Conservation (phyloP, 805 yeast genomes). For the Ogataea minuta region DNA sequence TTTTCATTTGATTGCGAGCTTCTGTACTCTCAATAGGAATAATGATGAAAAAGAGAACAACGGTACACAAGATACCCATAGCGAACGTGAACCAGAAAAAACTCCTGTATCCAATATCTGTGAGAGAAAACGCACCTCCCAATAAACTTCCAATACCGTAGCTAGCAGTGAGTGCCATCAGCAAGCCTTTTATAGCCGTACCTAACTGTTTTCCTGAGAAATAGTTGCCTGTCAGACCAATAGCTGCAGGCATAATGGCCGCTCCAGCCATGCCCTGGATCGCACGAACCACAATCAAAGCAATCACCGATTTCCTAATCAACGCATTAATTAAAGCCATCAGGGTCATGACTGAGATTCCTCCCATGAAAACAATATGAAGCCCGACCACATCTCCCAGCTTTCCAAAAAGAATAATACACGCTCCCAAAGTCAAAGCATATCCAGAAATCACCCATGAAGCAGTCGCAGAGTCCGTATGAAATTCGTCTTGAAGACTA, state of each 20-base stretch:
- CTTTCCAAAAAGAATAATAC: conserved; percentile 43
- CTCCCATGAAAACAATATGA: conserved; percentile 3
- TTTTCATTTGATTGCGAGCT: conserved; percentile 23
- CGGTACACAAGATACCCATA: conserved; percentile 15
- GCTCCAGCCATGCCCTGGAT: conserved; percentile 46
- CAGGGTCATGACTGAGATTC: conserved; percentile 15
- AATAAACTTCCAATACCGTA: conserved; percentile 39
- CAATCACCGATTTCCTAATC: conserved; percentile 35
- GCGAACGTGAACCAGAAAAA: conserved; percentile 40
- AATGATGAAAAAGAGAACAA: conserved; percentile 24
- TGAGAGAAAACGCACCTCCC: conserved; percentile 44
- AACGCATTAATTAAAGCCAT: conserved; percentile 37
- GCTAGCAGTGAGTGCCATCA: conserved; percentile 28
- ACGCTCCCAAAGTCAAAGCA: conserved; percentile 44
- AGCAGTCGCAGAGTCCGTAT: conserved; percentile 35
- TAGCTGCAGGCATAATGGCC: conserved; percentile 36
- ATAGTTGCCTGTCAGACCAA: conserved; percentile 26
- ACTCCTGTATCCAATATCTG: conserved; percentile 40
- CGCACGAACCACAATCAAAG: conserved; percentile 42
- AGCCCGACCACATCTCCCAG: conserved; percentile 25
- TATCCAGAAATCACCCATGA: conserved; percentile 44
- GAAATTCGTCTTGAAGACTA: conserved; percentile 37
- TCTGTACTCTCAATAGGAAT: conserved; percentile 32
- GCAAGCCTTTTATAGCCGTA: conserved; percentile 17
- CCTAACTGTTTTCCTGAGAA: conserved; percentile 18